Evolutionary conservation across 2,329 filamentous ascomycete species (phyloP).

Genomic region (Exophiala viscosa): DNA sequence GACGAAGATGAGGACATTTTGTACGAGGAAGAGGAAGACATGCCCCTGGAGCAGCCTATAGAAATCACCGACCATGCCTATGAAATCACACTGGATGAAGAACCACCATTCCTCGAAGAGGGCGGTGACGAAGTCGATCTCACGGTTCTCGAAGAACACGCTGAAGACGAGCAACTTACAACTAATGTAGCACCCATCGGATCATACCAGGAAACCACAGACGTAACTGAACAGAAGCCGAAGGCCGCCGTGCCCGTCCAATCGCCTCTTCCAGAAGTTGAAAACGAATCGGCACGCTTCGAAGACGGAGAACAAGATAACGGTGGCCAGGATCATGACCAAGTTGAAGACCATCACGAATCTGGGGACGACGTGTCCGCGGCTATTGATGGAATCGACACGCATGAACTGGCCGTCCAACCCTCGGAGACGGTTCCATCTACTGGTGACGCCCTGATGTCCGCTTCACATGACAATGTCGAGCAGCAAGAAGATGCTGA

Average conservation of each 20-base stretch:
- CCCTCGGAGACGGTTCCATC: neutral
- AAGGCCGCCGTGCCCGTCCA: too few species aligned
- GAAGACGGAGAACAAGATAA: conserved; percentile 2
- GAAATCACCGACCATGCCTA: conserved; percentile 3
- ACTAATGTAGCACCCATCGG: conserved; percentile 6
- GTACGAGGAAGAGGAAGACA: conserved; percentile 24
- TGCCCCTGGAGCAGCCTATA: neutral
- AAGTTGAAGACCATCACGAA: neutral
- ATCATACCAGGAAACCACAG: neutral
- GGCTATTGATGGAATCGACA: neutral
- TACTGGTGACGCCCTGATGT: neutral
- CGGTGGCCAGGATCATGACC: neutral
- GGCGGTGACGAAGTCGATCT: conserved; percentile 10
- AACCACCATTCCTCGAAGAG: conserved; percentile 1
- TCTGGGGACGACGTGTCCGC: neutral
- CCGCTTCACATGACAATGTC: neutral
- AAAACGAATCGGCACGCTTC: neutral
- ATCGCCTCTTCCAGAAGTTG: too few species aligned
- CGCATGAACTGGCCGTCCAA: neutral
- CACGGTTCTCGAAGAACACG: conserved; percentile 8
- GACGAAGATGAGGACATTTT: conserved; percentile 27
- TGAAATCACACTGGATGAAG: conserved; percentile 5
- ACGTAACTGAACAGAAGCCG: neutral
- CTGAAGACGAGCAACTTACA: neutral
- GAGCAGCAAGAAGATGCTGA: neutral